A percentile compares a stretch with the other conserved stretches of the same genome.
Conservation (phyloP, 371 early-diverging fungal species). For the Haplosporangium sp. region DNA sequence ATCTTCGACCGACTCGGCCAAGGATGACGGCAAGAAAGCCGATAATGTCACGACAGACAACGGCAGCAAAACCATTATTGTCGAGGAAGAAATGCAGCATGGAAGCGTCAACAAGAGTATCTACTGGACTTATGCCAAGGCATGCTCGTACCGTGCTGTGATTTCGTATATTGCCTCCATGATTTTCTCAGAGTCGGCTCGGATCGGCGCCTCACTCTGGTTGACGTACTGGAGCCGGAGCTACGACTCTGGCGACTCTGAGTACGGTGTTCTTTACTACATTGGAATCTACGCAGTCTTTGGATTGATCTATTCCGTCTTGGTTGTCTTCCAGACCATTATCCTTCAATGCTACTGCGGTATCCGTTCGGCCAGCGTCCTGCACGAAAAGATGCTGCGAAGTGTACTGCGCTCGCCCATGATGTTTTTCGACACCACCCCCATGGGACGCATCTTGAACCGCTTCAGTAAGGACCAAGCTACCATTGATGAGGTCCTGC, state of each 20-base stretch:
- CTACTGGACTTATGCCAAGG: slow-evolving; percentile 78
- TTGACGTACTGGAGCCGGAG: no score
- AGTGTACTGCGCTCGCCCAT: not conserved
- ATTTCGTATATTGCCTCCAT: slow-evolving; percentile 63
- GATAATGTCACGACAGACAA: not conserved
- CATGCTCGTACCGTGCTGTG: slow-evolving; percentile 72
- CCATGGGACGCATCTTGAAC: slow-evolving; percentile 84
- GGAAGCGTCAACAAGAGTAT: slow-evolving; percentile 80
- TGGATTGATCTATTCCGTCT: slow-evolving; percentile 50
- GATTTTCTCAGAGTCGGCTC: slow-evolving; percentile 26
- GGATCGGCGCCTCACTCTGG: no score
- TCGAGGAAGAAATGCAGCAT: slow-evolving; percentile 78
- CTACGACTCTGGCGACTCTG: no score
- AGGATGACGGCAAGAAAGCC: not conserved
- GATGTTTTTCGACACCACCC: not conserved
- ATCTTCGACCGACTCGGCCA: not conserved
- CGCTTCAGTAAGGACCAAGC: slow-evolving; percentile 90
- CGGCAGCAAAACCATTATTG: slow-evolving; percentile 62
- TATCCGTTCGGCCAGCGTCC: slow-evolving; percentile 15
- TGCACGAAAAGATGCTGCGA: not conserved
- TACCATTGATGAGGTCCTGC: slow-evolving; percentile 76
- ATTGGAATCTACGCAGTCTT: no score
- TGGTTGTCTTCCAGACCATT: slow-evolving; percentile 74
- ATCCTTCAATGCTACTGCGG: slow-evolving; percentile 85
- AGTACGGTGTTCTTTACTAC: no score